These are phyloP conservation scores for Rhodotorula diobovata DNA, from an alignment of 768 basidiomycete genomes.

Conservation along the genomic window DNA sequence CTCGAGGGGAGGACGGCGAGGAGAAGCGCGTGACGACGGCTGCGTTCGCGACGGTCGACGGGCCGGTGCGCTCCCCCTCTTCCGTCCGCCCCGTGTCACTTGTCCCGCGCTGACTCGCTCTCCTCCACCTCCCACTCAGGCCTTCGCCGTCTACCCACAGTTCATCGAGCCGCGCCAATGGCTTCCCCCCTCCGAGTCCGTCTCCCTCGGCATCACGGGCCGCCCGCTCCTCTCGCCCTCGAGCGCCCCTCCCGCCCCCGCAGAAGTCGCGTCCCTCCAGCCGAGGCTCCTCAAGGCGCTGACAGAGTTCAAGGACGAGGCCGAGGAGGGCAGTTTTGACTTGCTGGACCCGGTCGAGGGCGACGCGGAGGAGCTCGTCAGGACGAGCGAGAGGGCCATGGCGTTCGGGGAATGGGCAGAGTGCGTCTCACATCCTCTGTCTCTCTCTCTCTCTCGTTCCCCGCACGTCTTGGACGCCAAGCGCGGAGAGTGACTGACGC, in stretches of 20 bases:
- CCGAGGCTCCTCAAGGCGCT: slow-evolving; percentile 4
- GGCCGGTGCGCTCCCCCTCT: background rate
- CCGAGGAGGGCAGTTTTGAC: slow-evolving; percentile 6
- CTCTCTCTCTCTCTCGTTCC: background rate
- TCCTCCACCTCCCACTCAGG: background rate
- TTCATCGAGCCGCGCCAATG: slow-evolving; percentile 8
- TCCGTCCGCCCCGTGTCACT: too few relatives aligned
- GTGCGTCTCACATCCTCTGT: background rate
- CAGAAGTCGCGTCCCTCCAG: background rate
- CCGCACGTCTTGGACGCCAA: too few relatives aligned
- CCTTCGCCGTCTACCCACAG: slow-evolving; percentile 26
- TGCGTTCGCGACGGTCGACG: slow-evolving; percentile 15
- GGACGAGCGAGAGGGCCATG: background rate
- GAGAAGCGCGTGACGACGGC: slow-evolving; percentile 22
- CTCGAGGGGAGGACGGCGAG: background rate
- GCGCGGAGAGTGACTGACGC: background rate
- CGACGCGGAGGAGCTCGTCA: background rate
- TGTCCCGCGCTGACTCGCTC: background rate
- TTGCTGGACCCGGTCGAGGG: slow-evolving; percentile 9
- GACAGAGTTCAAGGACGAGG: slow-evolving; percentile 17
- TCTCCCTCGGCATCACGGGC: slow-evolving; percentile 15
- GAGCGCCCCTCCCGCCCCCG: background rate
- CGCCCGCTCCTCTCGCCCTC: background rate
- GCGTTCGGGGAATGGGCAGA: slow-evolving; percentile 13
- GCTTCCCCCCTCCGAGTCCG: slow-evolving; percentile 20